Evolutionary conservation across 139 green algal species (phyloP).

Genomic region (Chlamydomonas sphaeroides): DNA sequence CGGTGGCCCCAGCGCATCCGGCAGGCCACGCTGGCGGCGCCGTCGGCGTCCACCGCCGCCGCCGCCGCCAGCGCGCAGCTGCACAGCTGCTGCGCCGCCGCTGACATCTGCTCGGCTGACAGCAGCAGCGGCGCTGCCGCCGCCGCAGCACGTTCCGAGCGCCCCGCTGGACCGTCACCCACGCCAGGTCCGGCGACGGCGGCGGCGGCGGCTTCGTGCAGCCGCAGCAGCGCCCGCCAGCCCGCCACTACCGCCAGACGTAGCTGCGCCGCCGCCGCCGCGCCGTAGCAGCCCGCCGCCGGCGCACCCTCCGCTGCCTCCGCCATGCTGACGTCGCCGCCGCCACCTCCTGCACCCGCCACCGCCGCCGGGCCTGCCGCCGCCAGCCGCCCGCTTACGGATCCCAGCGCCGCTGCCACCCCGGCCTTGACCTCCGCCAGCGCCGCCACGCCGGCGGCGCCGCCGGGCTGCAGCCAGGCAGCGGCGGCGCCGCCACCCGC

Average conservation of each 20-base stretch:
- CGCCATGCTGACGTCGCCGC: not conserved
- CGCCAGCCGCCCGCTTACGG: not conserved
- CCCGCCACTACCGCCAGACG: slow-evolving; percentile 1
- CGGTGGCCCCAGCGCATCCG: slow-evolving; percentile 10
- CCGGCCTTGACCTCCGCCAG: not conserved
- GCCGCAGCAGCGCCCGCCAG: slow-evolving; percentile 4
- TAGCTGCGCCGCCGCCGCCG: slow-evolving; percentile 5
- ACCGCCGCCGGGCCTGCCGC: too few relatives aligned
- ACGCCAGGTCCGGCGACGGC: not conserved
- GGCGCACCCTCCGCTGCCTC: not conserved
- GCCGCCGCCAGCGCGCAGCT: not conserved
- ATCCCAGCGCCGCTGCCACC: not conserved
- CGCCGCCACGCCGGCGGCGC: not conserved
- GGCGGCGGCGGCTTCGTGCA: not conserved
- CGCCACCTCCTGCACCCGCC: too few relatives aligned
- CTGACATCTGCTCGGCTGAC: not conserved
- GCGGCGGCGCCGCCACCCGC: not conserved
- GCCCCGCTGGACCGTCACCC: too few relatives aligned
- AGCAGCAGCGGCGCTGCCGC: not conserved
- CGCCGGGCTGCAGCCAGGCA: not conserved
- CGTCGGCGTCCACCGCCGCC: not conserved
- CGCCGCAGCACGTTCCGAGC: not conserved
- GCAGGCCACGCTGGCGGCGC: not conserved
- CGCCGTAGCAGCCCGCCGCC: not conserved
- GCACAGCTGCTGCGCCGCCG: slow-evolving; percentile 13